Evolutionary conservation across 2,329 filamentous ascomycete genomes (phyloP).

Genomic region (Penicillium sp.): DNA sequence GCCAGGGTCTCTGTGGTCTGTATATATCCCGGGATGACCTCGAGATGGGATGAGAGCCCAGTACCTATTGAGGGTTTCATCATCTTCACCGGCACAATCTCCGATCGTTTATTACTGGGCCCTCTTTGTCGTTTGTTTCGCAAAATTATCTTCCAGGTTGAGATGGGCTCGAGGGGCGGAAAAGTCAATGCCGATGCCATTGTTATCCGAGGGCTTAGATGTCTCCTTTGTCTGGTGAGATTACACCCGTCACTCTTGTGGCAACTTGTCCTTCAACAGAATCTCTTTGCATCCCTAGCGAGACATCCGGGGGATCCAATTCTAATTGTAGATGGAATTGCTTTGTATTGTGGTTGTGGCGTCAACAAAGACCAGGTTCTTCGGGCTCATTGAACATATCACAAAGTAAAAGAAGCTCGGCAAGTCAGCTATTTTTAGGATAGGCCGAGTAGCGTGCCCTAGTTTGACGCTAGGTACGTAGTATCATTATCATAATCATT

Average conservation of each 20-base stretch:
- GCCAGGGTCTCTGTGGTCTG: not conserved
- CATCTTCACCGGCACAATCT: not conserved
- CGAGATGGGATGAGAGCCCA: not conserved
- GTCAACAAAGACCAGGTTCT: not conserved
- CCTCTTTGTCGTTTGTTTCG: not conserved
- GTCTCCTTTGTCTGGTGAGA: not conserved
- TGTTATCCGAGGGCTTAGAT: not conserved
- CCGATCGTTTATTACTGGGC: not conserved
- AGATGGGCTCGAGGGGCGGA: not conserved
- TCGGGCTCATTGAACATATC: no score
- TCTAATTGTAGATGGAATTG: not conserved
- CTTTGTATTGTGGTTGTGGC: not conserved
- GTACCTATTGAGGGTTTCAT: not conserved
- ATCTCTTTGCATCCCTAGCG: not conserved
- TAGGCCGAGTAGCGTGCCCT: no score
- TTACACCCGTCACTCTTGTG: not conserved
- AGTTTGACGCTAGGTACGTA: no score
- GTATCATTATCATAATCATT: no score
- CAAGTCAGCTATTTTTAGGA: no score
- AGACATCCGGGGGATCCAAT: not conserved
- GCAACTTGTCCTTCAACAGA: not conserved
- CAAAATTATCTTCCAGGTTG: not conserved
- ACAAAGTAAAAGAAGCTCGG: no score
- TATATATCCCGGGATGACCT: no score
- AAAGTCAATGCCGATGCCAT: slow-evolving; percentile 1